phyloP scores from a whole-genome alignment of 305 asterid genomes.

The Fraxinus velutina region DNA sequence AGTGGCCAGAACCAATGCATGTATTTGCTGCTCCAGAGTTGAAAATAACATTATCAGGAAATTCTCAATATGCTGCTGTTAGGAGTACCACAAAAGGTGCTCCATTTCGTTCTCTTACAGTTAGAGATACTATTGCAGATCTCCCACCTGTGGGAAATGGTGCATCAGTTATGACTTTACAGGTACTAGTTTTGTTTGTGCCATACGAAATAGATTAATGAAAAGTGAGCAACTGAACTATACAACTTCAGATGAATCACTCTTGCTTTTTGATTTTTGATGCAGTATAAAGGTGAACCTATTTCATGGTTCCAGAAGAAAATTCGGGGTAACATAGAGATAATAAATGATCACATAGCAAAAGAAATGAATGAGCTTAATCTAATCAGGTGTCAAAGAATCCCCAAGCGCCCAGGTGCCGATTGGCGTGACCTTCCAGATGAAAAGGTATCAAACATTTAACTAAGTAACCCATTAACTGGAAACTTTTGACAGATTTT shows the following conservation, averaged over 20 bases:
- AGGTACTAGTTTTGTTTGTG: constrained; percentile 27
- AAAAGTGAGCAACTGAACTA: not conserved
- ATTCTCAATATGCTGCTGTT: constrained; percentile 68
- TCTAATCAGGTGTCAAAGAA: constrained; percentile 43
- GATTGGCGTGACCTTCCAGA: constrained; percentile 58
- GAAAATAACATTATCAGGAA: constrained; percentile 58
- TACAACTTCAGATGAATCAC: not conserved
- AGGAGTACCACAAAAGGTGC: constrained; percentile 85
- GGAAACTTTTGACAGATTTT: not conserved
- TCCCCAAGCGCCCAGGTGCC: constrained; percentile 47
- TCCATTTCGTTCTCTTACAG: constrained; percentile 87
- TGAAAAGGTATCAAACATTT: constrained; percentile 36
- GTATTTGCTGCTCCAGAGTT: constrained; percentile 83
- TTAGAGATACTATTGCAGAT: constrained; percentile 91
- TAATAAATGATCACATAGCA: constrained; percentile 44
- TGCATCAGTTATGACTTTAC: constrained; percentile 50
- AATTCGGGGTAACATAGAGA: constrained; percentile 32
- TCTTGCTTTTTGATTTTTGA: not conserved
- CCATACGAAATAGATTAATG: not conserved
- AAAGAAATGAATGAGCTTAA: constrained; percentile 56
- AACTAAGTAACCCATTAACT: not conserved
- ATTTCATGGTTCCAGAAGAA: constrained; percentile 49
- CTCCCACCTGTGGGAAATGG: constrained; percentile 88
- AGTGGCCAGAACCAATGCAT: constrained; percentile 99
- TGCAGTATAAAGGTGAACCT: constrained; percentile 45